A percentile compares a stretch with the other conserved stretches of the same genome.
These are phyloP conservation scores for Millerago galiae DNA, from an alignment of 805 yeast species.

Conservation along the genomic window DNA sequence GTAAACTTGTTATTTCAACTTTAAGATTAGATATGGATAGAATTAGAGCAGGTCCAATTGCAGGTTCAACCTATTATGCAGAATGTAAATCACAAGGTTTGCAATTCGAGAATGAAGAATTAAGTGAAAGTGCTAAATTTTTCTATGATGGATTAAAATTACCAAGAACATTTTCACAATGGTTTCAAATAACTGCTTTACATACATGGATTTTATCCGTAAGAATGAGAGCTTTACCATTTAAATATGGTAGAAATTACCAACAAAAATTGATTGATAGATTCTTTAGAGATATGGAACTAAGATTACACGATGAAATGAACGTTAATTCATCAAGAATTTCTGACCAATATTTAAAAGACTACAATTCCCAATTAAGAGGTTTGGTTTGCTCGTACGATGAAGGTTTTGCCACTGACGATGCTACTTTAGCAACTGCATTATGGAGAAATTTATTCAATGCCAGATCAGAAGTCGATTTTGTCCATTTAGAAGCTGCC, in stretches of 20 bases:
- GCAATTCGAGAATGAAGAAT: constrained; percentile 65
- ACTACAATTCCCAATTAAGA: constrained; percentile 81
- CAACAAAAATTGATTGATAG: constrained; percentile 90
- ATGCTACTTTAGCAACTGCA: constrained; percentile 70
- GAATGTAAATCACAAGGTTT: constrained; percentile 83
- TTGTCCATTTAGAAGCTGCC: constrained; percentile 77
- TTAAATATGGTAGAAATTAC: constrained; percentile 78
- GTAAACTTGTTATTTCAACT: constrained; percentile 52
- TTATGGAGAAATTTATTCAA: constrained; percentile 89
- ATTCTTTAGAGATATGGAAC: constrained; percentile 84
- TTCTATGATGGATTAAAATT: constrained; percentile 79
- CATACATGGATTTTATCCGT: constrained; percentile 93
- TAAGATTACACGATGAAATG: constrained; percentile 79
- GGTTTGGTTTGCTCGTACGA: constrained; percentile 90
- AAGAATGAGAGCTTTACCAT: constrained; percentile 95
- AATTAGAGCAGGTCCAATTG: constrained; percentile 88
- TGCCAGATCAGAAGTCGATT: constrained; percentile 74
- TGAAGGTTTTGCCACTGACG: constrained; percentile 80
- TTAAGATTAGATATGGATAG: constrained; percentile 87
- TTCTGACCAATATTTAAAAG: constrained; percentile 81
- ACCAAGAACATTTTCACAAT: constrained; percentile 87
- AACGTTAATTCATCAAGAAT: constrained; percentile 75
- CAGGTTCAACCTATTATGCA: constrained; percentile 82
- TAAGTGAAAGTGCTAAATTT: constrained; percentile 68
- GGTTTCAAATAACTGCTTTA: constrained; percentile 88